Evolutionary conservation across 306 rosid species (phyloP).

Genomic region (Inga leiocalycina): DNA sequence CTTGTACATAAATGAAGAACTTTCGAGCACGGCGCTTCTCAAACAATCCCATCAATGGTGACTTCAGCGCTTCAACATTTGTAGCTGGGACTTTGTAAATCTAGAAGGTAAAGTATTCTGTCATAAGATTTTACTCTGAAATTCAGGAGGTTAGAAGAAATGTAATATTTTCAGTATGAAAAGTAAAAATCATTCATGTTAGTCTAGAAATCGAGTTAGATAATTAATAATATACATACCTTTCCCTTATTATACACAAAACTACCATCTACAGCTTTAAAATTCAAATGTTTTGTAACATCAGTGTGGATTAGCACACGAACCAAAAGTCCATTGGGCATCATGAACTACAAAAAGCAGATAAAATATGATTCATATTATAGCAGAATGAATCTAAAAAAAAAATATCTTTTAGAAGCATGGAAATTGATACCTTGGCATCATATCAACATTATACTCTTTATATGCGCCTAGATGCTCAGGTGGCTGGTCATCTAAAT

Average conservation of each 20-base stretch:
- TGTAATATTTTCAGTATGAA: neutral
- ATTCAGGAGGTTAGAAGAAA: neutral
- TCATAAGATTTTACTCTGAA: slow-evolving; percentile 8
- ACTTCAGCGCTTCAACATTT: slow-evolving; percentile 61
- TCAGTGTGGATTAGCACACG: slow-evolving; percentile 62
- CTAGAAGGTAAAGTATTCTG: slow-evolving; percentile 31
- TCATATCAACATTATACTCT: slow-evolving; percentile 86
- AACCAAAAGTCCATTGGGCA: slow-evolving; percentile 59
- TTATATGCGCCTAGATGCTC: slow-evolving; percentile 63
- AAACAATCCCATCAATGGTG: slow-evolving; percentile 59
- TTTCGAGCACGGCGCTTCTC: slow-evolving; percentile 65
- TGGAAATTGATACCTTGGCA: slow-evolving; percentile 58
- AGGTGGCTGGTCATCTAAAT: slow-evolving; percentile 46
- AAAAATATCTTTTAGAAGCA: neutral
- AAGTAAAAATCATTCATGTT: neutral
- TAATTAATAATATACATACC: slow-evolving; percentile 29
- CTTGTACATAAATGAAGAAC: slow-evolving; percentile 60
- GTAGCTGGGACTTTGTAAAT: slow-evolving; percentile 60
- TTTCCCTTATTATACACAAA: slow-evolving; percentile 64
- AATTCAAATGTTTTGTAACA: slow-evolving; percentile 58
- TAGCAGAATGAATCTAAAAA: neutral
- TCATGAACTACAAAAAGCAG: slow-evolving; percentile 49
- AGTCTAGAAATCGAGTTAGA: neutral
- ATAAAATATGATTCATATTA: neutral
- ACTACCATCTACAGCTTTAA: slow-evolving; percentile 66